Evolutionary conservation across 1,284 basidiomycete species (phyloP).

Genomic region (Apiotrichum sp.): DNA sequence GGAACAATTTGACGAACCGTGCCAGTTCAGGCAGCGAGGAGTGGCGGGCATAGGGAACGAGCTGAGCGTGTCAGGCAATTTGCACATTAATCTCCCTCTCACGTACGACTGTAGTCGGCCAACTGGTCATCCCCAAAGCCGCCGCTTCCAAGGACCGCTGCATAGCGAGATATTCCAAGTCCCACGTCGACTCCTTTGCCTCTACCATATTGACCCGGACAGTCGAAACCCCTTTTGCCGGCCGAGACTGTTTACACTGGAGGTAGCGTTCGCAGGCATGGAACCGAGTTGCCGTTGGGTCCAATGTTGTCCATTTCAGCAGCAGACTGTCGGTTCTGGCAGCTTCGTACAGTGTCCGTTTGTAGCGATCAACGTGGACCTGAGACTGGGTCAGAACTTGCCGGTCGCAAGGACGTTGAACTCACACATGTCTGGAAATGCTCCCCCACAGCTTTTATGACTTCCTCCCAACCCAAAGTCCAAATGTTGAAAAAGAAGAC

Average conservation of each 20-base stretch:
- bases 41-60: slow-evolving; percentile 75
- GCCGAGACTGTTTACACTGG: slow-evolving; percentile 53
- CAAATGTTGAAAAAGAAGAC: slow-evolving; percentile 84
- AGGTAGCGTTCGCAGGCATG: slow-evolving; percentile 83
- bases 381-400: slow-evolving; percentile 29
- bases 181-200: slow-evolving; percentile 52
- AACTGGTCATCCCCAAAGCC: slow-evolving; percentile 19
- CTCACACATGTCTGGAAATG: slow-evolving; percentile 59
- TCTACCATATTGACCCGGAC: slow-evolving; percentile 44
- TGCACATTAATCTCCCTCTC: background rate
- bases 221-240: slow-evolving; percentile 24
- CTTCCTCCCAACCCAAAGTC: slow-evolving; percentile 89
- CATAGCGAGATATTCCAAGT: slow-evolving; percentile 28
- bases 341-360: slow-evolving; percentile 60
- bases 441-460: slow-evolving; percentile 65
- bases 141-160: slow-evolving; percentile 21
- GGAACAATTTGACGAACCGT: slow-evolving; percentile 69
- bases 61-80: slow-evolving; percentile 48
- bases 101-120: slow-evolving; percentile 40
- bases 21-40: slow-evolving; percentile 78
- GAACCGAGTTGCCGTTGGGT: slow-evolving; percentile 62
- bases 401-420: background rate
- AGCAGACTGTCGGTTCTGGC: slow-evolving; percentile 58
- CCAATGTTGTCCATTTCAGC: slow-evolving; percentile 58
- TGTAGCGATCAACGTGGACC: slow-evolving; percentile 88